Evolutionary conservation across 768 basidiomycete species (phyloP).

Genomic region (Naganishia vaughanmartiniae): DNA sequence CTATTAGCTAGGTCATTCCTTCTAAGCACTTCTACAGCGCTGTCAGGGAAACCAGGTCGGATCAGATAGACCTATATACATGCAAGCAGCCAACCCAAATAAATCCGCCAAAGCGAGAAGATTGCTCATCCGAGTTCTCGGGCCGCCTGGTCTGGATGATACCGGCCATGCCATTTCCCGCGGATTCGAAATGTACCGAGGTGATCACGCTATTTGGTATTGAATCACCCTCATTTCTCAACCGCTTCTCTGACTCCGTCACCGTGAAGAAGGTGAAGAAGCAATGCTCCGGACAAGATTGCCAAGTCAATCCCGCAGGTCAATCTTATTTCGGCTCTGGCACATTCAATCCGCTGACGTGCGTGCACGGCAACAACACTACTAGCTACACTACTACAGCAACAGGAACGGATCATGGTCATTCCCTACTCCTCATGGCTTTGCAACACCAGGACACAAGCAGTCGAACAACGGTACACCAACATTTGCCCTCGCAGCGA

Average conservation of each 20-base stretch:
- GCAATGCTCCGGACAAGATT: slow-evolving; percentile 82
- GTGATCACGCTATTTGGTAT: slow-evolving; percentile 95
- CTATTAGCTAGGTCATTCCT: too few relatives aligned
- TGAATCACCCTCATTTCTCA: slow-evolving; percentile 98
- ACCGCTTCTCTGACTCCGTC: slow-evolving; percentile 79
- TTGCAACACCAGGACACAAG: background rate
- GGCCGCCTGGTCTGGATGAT: slow-evolving; percentile 93
- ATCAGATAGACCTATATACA: too few relatives aligned
- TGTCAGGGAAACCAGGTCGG: too few relatives aligned
- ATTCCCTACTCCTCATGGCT: background rate
- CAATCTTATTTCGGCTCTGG: slow-evolving; percentile 41
- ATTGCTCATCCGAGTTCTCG: slow-evolving; percentile 85
- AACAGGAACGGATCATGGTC: background rate
- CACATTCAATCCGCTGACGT: background rate
- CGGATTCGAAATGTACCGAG: slow-evolving; percentile 86
- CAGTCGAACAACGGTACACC: background rate
- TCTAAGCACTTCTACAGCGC: too few relatives aligned
- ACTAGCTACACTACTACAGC: too few relatives aligned
- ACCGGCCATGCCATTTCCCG: slow-evolving; percentile 50
- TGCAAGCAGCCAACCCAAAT: slow-evolving; percentile 93
- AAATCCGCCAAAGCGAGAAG: slow-evolving; percentile 90
- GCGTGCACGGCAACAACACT: background rate
- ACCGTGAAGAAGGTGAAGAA: slow-evolving; percentile 87
- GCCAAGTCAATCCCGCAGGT: slow-evolving; percentile 92
- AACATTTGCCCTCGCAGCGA: background rate